Percentiles rank a stretch among this genome's conserved stretches.
Conservation (phyloP, 176 grass and related monocot genomes). For the Aechmea fasciata region DNA sequence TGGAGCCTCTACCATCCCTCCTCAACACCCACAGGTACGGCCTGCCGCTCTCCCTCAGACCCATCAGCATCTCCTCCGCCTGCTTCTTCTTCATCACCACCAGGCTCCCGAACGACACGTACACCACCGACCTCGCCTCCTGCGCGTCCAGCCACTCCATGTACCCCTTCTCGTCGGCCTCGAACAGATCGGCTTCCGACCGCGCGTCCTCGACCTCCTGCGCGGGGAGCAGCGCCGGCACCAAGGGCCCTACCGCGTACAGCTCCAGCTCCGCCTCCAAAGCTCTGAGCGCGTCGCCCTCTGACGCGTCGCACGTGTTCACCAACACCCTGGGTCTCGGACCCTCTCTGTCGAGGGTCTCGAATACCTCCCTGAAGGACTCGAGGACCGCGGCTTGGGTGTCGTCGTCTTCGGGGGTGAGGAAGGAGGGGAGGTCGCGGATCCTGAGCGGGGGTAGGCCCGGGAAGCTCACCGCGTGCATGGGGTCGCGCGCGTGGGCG, state of each 20-base stretch:
- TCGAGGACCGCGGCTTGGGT: conserved; percentile 15
- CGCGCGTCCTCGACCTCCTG: not conserved
- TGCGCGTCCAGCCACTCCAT: conserved; percentile 52
- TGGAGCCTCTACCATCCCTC: conserved; percentile 39
- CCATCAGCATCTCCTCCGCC: conserved; percentile 34
- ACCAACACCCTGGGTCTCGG: conserved; percentile 33
- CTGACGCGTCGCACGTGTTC: conserved; percentile 62
- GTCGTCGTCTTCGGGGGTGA: conserved; percentile 22
- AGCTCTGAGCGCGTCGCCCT: conserved; percentile 28
- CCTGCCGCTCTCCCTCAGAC: conserved; percentile 30
- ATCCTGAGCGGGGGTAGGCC: conserved; percentile 34
- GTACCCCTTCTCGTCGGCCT: conserved; percentile 26
- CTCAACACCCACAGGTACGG: conserved; percentile 68
- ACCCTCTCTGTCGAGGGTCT: conserved; percentile 9
- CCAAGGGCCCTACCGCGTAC: conserved; percentile 45
- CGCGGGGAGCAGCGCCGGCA: conserved; percentile 41
- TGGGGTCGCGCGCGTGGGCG: conserved; percentile 10
- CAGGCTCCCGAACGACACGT: conserved; percentile 81
- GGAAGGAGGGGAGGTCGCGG: conserved; percentile 51
- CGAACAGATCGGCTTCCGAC: conserved; percentile 43
- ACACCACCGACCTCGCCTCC: conserved; percentile 38
- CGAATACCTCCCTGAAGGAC: conserved; percentile 25
- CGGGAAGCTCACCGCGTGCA: conserved; percentile 22
- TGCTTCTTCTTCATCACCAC: conserved; percentile 38
- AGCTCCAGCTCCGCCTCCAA: conserved; percentile 25